Evolutionary conservation across 2,329 filamentous ascomycete genomes (phyloP), one percentile per base, ranked within the genome.

Genomic region (Coniochaeta hoffmannii): DNA sequence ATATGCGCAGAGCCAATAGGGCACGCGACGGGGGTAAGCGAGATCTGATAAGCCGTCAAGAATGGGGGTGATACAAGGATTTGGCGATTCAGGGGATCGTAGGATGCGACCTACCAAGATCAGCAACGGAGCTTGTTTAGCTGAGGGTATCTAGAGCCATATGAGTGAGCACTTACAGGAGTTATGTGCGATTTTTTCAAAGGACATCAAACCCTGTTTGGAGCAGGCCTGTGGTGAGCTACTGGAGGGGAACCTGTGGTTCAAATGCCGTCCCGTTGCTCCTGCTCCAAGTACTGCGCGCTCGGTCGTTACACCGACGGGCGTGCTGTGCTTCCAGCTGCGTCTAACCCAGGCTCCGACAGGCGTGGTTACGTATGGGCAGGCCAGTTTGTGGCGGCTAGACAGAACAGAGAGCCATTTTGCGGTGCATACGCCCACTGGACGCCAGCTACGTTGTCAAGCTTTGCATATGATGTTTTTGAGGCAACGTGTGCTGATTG

Each of bases 401-500:
- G 41, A 46, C 41, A 46, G 38, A 26, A 44, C 38, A 44, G 38
- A 36, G 34, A 44, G 38, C 19, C 38, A 26, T 44, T 44, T 26
- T 44, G 38, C 44, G 41, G 24, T 44, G 38, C 38, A 44, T 44
- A 26, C 24, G n/a, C 17, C 38, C 38, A 44, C 38, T 24, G 38
- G 38, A 44, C 22, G 38, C 38, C 38, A n/a, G 38, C 38, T 44
- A 44, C 38, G 38, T 26, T 4, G 38, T 26, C 44, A 35, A 50
- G n/a, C 26, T 50, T 38, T 57, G 61, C 61, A 62, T 59, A 56
- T 53, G 49, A 53, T 49, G 50, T 14, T 15, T n/a, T 22, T 28
- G 19, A 24, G 22, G 41, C 22, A 14, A 24, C 12, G 41, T 4
- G 17, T 44, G 34, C 44, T 44, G 49, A 63, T 62, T 63, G 62